Percentiles rank a stretch among this genome's conserved stretches.
These are phyloP conservation scores for Termitomyces bulborhizus DNA, from an alignment of 768 basidiomycete species.

Conservation along the genomic window DNA sequence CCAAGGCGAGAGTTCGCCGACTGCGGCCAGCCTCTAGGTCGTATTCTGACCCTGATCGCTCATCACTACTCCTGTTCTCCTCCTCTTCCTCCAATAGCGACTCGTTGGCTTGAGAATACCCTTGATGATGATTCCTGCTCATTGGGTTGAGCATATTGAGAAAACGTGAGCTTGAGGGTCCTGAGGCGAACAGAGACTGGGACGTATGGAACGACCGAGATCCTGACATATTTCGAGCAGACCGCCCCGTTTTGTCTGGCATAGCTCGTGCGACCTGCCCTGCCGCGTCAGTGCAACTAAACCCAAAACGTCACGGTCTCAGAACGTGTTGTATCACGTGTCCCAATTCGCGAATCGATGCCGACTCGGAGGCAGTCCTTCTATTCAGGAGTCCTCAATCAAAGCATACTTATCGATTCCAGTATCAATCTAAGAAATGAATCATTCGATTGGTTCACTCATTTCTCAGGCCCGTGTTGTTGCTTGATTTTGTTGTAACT, in stretches of 20 bases:
- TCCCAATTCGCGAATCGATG: neutral
- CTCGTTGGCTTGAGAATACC: slow-evolving; percentile 70
- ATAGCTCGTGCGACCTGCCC: slow-evolving; percentile 18
- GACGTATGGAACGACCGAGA: slow-evolving; percentile 30
- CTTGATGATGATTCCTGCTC: slow-evolving; percentile 66
- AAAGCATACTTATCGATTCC: neutral
- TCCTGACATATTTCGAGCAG: slow-evolving; percentile 22
- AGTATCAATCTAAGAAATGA: neutral
- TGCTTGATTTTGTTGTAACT: no score
- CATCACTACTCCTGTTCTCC: slow-evolving; percentile 43
- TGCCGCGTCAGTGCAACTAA: slow-evolving; percentile 11
- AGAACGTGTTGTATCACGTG: slow-evolving; percentile 14
- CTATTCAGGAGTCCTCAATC: neutral
- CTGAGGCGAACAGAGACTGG: slow-evolving; percentile 30
- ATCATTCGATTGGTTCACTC: no score
- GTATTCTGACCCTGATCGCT: slow-evolving; percentile 47
- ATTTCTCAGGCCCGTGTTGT: no score
- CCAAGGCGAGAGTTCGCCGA: slow-evolving; percentile 27
- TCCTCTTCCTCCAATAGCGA: slow-evolving; percentile 74
- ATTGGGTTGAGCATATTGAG: slow-evolving; percentile 81
- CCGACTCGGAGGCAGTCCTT: neutral
- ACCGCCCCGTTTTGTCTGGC: slow-evolving; percentile 19
- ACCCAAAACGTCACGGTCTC: slow-evolving; percentile 7
- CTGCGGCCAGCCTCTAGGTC: slow-evolving; percentile 59
- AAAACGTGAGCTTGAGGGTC: slow-evolving; percentile 61